phyloP scores from a whole-genome alignment of 306 rosid genomes.

The Luffa aegyptiaca region DNA sequence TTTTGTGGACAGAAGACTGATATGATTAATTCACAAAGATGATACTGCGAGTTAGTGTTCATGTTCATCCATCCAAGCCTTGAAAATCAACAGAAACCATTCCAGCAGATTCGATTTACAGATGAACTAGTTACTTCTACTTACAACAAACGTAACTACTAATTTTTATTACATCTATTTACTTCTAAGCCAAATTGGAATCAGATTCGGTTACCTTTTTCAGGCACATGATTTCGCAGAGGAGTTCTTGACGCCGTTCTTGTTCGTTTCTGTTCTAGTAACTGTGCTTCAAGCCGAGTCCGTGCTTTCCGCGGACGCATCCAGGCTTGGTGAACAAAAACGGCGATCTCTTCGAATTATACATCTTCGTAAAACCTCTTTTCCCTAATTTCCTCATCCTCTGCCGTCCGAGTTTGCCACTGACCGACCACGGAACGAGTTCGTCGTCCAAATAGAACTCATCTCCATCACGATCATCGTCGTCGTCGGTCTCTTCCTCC shows the following conservation, averaged over 20 bases:
- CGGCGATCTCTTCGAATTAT: slow-evolving; percentile 47
- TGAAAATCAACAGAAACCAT: not conserved
- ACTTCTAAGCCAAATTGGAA: not conserved
- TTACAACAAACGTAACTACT: slow-evolving; percentile 1
- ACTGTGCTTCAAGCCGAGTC: slow-evolving; percentile 70
- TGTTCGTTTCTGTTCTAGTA: slow-evolving; percentile 11
- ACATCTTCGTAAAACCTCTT: slow-evolving; percentile 58
- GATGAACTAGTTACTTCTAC: not conserved
- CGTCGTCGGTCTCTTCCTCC: slow-evolving; percentile 4
- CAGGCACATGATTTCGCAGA: not conserved
- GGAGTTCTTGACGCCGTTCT: not conserved
- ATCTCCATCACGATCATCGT: slow-evolving; percentile 18
- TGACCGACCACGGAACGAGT: slow-evolving; percentile 74
- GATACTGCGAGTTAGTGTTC: not conserved
- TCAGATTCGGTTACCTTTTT: not conserved
- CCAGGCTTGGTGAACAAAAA: slow-evolving; percentile 54
- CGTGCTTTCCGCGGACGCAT: slow-evolving; percentile 84
- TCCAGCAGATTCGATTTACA: not conserved
- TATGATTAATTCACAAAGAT: not conserved
- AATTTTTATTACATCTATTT: not conserved
- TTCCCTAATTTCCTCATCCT: slow-evolving; percentile 93
- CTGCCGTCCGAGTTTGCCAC: slow-evolving; percentile 51
- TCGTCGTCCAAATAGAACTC: slow-evolving; percentile 61
- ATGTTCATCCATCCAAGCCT: not conserved
- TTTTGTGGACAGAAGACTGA: not conserved